Evolutionary conservation across 768 basidiomycete species (phyloP), one percentile per base, ranked within the genome.

Genomic region (Tephrocybe sp.): DNA sequence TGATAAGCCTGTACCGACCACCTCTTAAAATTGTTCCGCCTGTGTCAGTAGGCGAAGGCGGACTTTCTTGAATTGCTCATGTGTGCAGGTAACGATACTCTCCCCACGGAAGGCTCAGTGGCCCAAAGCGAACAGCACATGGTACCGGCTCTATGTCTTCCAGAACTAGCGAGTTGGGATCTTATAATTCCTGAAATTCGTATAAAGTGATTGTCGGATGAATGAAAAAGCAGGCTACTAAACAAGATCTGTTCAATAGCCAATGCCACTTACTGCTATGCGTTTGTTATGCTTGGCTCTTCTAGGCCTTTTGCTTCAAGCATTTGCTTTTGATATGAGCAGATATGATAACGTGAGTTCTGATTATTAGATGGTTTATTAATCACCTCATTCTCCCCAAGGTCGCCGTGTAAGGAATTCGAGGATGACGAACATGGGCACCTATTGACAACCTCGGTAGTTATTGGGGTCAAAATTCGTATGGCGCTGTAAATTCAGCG

Each of bases 401-500:
- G 83, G 74, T 82, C 36, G 83, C 72, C 32, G 77, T 84, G 81
- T 84, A 67, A 55, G 76, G 23, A 20, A 20, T 32, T 33, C 13
- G 3, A 26, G 30, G 40, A 8, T 9, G 14, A 17, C n/a, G 17
- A 1, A 46, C 34, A 7, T 8, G 19, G 14, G 23, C 13, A 19
- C 31, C 20, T 36, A 34, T 20, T 55, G 31, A 52, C 39, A 36
- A 16, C 22, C 35, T 32, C 17, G 30, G 42, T 61, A 85, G 84
- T 30, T 87, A 86, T 62, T 87, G 83, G 83, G 87, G 86, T 51
- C 85, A 89, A 64, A 83, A 87, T 57, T 86, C 86, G 1, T 85
- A 85, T 52, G 85, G 86, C 35, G 85, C 84, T 9, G 70, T 68
- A 5, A 72, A 78, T 53, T 47, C 62, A 13, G 61, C 61, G 17